A percentile compares a stretch with the other conserved stretches of the same genome.
These are phyloP conservation scores for Gamsiella multidivaricata DNA, from an alignment of 192 early-diverging fungal genomes.

Conservation along the genomic window DNA sequence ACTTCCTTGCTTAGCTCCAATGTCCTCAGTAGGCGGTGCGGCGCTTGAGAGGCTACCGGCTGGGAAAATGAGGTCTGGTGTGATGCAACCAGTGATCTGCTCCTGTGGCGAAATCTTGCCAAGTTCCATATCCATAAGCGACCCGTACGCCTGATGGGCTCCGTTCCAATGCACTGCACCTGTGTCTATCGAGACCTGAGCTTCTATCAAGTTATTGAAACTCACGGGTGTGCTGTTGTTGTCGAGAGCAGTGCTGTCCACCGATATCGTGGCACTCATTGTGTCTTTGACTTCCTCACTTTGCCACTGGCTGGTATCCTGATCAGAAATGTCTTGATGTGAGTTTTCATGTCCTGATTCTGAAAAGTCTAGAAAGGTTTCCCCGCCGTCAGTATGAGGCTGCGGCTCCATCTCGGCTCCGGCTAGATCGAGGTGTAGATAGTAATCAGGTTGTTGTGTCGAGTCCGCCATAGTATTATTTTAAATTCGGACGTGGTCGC, in stretches of 20 bases:
- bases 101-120: slow-evolving; percentile 18
- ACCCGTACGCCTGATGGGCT: slow-evolving; percentile 21
- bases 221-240: not conserved
- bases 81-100: slow-evolving; percentile 18
- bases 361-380: slow-evolving; percentile 29
- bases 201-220: not conserved
- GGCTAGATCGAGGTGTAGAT: slow-evolving; percentile 39
- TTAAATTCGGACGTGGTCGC: too few species aligned
- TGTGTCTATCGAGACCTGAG: slow-evolving; percentile 2
- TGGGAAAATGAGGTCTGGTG: slow-evolving; percentile 39
- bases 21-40: not conserved
- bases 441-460: slow-evolving; percentile 36
- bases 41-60: not conserved
- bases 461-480: slow-evolving; percentile 45
- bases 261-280: not conserved
- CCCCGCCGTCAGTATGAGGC: slow-evolving; percentile 1
- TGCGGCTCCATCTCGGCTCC: slow-evolving; percentile 20
- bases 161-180: slow-evolving; percentile 12
- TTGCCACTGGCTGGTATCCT: not conserved
- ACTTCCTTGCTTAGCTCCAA: too few species aligned
- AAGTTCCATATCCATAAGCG: slow-evolving; percentile 51
- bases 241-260: not conserved
- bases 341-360: not conserved
- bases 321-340: not conserved
- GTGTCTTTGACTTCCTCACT: not conserved